Conservation (phyloP, 225 moss, liverwort and hornwort genomes). For the Physcomitrellopsis africana region DNA sequence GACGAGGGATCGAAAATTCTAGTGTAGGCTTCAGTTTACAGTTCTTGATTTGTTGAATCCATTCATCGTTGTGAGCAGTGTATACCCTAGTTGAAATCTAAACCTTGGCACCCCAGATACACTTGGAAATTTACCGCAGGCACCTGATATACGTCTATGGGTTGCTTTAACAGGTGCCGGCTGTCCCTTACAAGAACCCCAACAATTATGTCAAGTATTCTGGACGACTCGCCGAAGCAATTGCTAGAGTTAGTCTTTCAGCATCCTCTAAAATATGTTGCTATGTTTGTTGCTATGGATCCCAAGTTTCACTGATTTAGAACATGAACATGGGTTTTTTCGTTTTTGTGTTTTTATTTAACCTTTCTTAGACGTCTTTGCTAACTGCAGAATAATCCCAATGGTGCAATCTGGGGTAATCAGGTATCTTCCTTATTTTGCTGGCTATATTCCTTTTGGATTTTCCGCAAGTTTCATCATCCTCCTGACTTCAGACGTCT, state of each 20-base stretch:
- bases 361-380: too few relatives aligned
- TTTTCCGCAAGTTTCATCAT: too few relatives aligned
- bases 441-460: too few relatives aligned
- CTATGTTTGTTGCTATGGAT: background rate
- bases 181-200: slow-evolving; percentile 91
- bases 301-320: background rate
- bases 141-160: slow-evolving; percentile 5
- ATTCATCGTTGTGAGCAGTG: background rate
- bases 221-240: slow-evolving; percentile 79
- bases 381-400: too few relatives aligned
- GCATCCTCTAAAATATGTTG: background rate
- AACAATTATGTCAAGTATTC: slow-evolving; percentile 97
- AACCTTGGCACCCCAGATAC: background rate
- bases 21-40: background rate
- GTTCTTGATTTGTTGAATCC: slow-evolving; percentile 22
- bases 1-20: background rate
- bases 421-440: too few relatives aligned
- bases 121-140: background rate
- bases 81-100: background rate
- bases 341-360: too few relatives aligned
- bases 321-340: too few relatives aligned
- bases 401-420: too few relatives aligned
- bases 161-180: slow-evolving; percentile 65
- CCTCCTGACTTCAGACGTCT: too few relatives aligned
- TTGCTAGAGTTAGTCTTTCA: slow-evolving; percentile 62